Evolutionary conservation across 75 land plant species (phyloP).

Genomic region (Selaginella moellendorffii): DNA sequence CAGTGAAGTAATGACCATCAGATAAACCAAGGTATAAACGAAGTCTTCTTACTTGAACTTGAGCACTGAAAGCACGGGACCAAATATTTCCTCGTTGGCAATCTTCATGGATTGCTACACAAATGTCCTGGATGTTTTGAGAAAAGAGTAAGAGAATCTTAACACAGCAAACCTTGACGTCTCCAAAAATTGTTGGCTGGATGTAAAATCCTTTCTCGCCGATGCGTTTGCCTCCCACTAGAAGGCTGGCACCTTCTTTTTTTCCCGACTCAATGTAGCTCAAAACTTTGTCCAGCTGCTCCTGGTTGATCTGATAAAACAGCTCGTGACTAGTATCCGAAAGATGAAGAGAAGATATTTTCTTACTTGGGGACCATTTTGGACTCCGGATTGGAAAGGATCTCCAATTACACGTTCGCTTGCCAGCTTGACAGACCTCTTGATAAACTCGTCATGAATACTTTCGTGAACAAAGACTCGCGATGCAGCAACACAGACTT

Average conservation of each 20-base stretch:
- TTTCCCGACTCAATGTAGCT: background rate
- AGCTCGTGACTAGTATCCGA: background rate
- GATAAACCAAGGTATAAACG: background rate
- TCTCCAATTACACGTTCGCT: conserved; percentile 56
- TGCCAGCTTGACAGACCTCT: conserved; percentile 29
- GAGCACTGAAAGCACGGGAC: conserved; percentile 25
- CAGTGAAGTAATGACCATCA: background rate
- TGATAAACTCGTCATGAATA: conserved; percentile 51
- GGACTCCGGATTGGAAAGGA: conserved; percentile 48
- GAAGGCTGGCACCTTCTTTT: background rate
- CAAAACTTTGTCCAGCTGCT: background rate
- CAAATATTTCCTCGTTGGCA: conserved; percentile 29
- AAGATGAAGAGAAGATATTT: background rate
- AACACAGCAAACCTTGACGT: background rate
- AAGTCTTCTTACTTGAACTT: conserved; percentile 20
- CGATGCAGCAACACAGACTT: conserved; percentile 60
- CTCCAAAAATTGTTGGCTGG: background rate
- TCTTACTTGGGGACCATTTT: conserved; percentile 60
- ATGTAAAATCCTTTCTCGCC: background rate
- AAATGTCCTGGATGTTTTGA: background rate
- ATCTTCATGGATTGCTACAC: conserved; percentile 23
- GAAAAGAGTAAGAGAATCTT: background rate
- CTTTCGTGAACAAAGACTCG: conserved; percentile 62
- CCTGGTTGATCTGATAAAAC: background rate
- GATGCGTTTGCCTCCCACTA: background rate